A percentile compares a stretch with the other conserved stretches of the same genome.
These are phyloP conservation scores for Debaryomycetaceae sp. DNA, from an alignment of 1,139 yeast species.

Conservation along the genomic window DNA sequence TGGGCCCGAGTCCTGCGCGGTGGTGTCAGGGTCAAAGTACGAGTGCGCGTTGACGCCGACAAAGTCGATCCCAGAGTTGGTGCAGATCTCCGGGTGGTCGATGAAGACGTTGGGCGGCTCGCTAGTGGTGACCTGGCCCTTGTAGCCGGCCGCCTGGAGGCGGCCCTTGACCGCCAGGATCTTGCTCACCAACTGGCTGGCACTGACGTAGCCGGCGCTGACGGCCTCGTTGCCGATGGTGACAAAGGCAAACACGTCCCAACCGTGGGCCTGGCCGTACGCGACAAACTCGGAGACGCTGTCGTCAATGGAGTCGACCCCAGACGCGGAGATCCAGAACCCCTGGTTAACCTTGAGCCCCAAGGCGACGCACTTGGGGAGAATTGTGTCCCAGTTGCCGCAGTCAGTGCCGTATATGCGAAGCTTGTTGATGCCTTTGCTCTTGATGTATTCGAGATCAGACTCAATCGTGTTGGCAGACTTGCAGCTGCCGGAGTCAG, in stretches of 20 bases:
- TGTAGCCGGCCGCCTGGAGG: slow-evolving; percentile 65
- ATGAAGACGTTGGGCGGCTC: slow-evolving; percentile 82
- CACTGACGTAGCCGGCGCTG: slow-evolving; percentile 55
- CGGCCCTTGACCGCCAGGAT: slow-evolving; percentile 56
- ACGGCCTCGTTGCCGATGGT: slow-evolving; percentile 89
- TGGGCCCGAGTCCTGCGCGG: slow-evolving; percentile 68
- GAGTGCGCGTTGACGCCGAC: slow-evolving; percentile 87
- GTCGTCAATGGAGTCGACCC: slow-evolving; percentile 64
- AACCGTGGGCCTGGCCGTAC: slow-evolving; percentile 48
- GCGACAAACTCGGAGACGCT: slow-evolving; percentile 52
- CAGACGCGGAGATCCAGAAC: slow-evolving; percentile 65
- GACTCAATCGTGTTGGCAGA: slow-evolving; percentile 43
- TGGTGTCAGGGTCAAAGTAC: slow-evolving; percentile 61
- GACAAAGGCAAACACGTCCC: slow-evolving; percentile 69
- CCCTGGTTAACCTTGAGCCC: slow-evolving; percentile 84
- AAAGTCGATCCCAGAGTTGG: slow-evolving; percentile 61
- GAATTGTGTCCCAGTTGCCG: slow-evolving; percentile 58
- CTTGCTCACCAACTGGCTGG: slow-evolving; percentile 54
- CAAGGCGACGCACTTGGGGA: slow-evolving; percentile 53
- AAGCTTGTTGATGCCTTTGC: slow-evolving; percentile 59
- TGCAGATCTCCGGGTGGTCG: slow-evolving; percentile 63
- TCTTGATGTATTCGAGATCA: slow-evolving; percentile 56
- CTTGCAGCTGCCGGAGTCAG: slow-evolving; percentile 65
- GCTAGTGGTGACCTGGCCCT: slow-evolving; percentile 75
- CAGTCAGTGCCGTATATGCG: slow-evolving; percentile 89